Conservation (phyloP, 1,284 basidiomycete genomes). For the Marasmius sp. region DNA sequence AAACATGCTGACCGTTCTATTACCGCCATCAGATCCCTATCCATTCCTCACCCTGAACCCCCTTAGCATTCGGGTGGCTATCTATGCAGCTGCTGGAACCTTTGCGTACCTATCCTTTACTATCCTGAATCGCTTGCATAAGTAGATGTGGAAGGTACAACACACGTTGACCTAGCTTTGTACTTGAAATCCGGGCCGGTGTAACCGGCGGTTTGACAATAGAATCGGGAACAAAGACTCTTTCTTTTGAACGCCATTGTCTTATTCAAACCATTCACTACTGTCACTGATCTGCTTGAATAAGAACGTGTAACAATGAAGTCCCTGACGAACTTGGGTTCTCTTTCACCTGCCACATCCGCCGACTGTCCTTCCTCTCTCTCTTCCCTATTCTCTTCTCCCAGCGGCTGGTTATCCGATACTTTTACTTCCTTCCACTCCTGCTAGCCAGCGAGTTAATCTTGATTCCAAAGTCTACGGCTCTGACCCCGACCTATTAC, state of each 20-base stretch:
- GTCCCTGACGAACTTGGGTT: no score
- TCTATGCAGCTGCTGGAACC: slow-evolving; percentile 55
- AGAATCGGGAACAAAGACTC: no score
- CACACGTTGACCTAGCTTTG: neutral
- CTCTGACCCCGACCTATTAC: neutral
- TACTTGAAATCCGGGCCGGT: neutral
- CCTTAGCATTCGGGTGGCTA: slow-evolving; percentile 50
- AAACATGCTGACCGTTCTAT: neutral
- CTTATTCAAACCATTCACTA: no score
- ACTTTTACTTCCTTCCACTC: neutral
- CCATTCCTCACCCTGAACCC: slow-evolving; percentile 73
- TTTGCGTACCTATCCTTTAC: slow-evolving; percentile 62
- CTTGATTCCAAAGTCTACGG: neutral
- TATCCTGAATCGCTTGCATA: slow-evolving; percentile 48
- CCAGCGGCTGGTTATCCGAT: neutral
- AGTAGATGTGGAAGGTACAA: neutral
- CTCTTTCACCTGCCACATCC: neutral
- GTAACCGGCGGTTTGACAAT: neutral
- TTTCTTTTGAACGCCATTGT: no score
- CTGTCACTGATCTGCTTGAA: no score
- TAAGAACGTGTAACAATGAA: no score
- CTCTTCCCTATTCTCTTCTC: neutral
- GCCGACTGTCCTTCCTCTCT: neutral
- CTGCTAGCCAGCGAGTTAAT: neutral
- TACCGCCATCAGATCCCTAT: slow-evolving; percentile 62